phyloP scores from a whole-genome alignment of 768 basidiomycete species.

The Rhodocollybia butyracea region DNA sequence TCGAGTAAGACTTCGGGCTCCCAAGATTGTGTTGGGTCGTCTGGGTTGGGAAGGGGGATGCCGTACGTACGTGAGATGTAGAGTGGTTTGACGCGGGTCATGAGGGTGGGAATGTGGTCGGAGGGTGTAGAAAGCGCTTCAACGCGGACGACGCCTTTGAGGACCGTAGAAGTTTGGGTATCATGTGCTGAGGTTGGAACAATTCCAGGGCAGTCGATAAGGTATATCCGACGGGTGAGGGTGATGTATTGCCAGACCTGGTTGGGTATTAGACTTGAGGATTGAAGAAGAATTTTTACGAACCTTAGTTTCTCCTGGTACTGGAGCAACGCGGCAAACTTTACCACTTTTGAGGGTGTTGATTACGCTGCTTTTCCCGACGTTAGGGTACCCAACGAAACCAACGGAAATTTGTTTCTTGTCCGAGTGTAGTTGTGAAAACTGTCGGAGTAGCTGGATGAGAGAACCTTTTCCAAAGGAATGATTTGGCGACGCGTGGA shows the following conservation, averaged over 20 bases:
- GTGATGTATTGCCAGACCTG: slow-evolving; percentile 99
- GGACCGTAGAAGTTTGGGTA: slow-evolving; percentile 84
- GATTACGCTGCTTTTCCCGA: slow-evolving; percentile 96
- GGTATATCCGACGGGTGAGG: slow-evolving; percentile 91
- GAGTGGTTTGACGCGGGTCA: slow-evolving; percentile 88
- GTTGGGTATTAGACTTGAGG: slow-evolving; percentile 14
- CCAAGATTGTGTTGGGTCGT: slow-evolving; percentile 54
- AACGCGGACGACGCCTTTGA: slow-evolving; percentile 96
- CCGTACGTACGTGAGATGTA: slow-evolving; percentile 88
- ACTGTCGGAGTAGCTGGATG: slow-evolving; percentile 94
- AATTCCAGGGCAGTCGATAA: slow-evolving; percentile 98
- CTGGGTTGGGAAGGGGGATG: slow-evolving; percentile 58
- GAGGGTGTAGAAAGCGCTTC: slow-evolving; percentile 92
- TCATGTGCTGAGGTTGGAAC: slow-evolving; percentile 93
- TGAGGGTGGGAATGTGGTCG: slow-evolving; percentile 85
- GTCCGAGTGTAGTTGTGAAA: slow-evolving; percentile 94
- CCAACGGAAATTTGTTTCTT: slow-evolving; percentile 99
- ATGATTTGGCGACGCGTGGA: slow-evolving; percentile 98
- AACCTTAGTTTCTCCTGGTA: slow-evolving; percentile 96
- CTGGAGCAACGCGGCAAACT: slow-evolving; percentile 93
- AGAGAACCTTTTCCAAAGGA: slow-evolving; percentile 98
- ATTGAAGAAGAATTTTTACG: slow-evolving; percentile 13
- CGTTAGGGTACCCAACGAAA: slow-evolving; percentile 97
- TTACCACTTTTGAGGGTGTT: slow-evolving; percentile 98
- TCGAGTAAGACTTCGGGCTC: slow-evolving; percentile 78